Base-by-base conservation (phyloP, 495 filamentous ascomycete species). In the Neurospora sp. region DNA sequence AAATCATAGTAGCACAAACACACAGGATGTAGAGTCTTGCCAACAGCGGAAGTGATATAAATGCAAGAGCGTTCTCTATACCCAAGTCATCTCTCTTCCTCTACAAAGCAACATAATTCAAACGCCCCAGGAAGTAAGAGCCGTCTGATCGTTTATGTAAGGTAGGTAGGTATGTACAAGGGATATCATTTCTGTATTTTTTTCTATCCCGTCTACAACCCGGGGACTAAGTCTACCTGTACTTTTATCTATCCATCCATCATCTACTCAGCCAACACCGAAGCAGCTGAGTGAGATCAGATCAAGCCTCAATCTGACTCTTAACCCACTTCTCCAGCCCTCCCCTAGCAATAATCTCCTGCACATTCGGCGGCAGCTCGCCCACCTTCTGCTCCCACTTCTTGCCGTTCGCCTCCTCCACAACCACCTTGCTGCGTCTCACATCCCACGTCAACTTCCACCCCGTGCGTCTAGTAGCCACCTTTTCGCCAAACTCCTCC, bases 361-460 rank as follows among this genome's bases (percentile, higher is more conserved):
- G 95, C 72, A 98, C 92, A 79, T 94, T 97, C 1, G 92, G 89
- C 66, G 94, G 92, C 73, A 97, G 78, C 84, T 95, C 92, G 9
- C 93, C 92, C 3, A 97, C 93, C 82, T 91, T 91, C 77, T 94
- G 86, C 59, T 84, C 90, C 96, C 94, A 98, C 72, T 79, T 78
- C 75, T 85, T 78, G 38, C 79, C 80, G n/a, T n/a, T n/a, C 39
- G 81, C 82, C 82, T 97, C 93, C 70, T 85, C 86, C 2, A 98
- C 85, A 1, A 80, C 84, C 5, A 98, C 90, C 71, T 82, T 87
- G 75, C 90, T 92, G 66, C 89, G 84, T 69, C 87, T 80, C 3
- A 98, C 92, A 82, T 98, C 92, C 95, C 95, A 98, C 41, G 86
- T 86, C 46, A 97, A 83, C 44, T 82, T 93, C 95, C 96, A 99